phyloP scores from a whole-genome alignment of 805 yeast genomes.

The Wickerhamomyces rabaulensis region DNA sequence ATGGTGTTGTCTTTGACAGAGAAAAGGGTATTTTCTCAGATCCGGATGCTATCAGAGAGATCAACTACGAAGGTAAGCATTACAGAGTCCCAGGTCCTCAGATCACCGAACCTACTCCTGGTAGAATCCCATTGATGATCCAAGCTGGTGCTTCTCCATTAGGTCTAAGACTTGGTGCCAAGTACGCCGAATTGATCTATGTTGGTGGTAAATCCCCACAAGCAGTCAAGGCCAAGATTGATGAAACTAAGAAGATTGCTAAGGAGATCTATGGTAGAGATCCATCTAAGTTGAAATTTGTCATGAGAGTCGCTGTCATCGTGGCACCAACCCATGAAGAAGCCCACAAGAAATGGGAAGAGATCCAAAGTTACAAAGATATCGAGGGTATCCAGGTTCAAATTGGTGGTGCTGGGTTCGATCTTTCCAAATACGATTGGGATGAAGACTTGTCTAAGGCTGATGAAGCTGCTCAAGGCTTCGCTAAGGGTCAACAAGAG shows the following conservation, averaged over 20 bases:
- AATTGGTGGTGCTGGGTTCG: conserved; percentile 36
- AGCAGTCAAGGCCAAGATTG: conserved; percentile 16
- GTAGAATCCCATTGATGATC: conserved; percentile 33
- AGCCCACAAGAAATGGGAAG: conserved; percentile 28
- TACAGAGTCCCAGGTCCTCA: conserved; percentile 32
- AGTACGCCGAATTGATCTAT: conserved; percentile 33
- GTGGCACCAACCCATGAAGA: conserved; percentile 32
- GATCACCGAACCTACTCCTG: conserved; percentile 31
- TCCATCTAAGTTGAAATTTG: conserved; percentile 29
- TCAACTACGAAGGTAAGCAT: conserved; percentile 31
- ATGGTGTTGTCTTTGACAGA: conserved; percentile 18
- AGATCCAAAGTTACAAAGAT: conserved; percentile 27
- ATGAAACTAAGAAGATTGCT: conserved; percentile 26
- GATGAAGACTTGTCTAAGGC: conserved; percentile 27
- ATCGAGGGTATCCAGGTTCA: conserved; percentile 34
- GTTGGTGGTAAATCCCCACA: conserved; percentile 28
- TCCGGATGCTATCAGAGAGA: conserved; percentile 30
- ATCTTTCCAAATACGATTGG: conserved; percentile 27
- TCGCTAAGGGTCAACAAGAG: conserved; percentile 19
- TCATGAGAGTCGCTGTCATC: conserved; percentile 28
- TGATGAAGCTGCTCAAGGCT: conserved; percentile 1
- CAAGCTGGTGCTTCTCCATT: conserved; percentile 35
- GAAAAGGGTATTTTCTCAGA: conserved; percentile 25
- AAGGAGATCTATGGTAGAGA: conserved; percentile 27
- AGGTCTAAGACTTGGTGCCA: conserved; percentile 33